These are phyloP conservation scores for Plasmodium vinckei DNA, from an alignment of 169 alveolate species.

Conservation along the genomic window DNA sequence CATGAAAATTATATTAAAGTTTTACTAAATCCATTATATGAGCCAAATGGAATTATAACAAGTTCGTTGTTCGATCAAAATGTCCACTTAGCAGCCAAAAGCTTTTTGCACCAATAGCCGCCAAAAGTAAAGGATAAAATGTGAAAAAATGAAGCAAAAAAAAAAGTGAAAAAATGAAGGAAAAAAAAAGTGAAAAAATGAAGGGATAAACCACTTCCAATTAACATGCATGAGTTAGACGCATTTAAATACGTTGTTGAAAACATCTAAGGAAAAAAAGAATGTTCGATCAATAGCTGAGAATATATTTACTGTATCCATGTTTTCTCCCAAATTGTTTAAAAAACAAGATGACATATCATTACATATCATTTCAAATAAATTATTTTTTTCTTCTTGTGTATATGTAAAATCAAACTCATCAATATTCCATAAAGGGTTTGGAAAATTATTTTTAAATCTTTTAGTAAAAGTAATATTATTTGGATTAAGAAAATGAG, in stretches of 20 bases:
- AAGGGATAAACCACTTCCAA: too few species aligned
- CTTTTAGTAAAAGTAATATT: constrained; percentile 60
- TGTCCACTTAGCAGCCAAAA: constrained; percentile 62
- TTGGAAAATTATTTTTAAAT: constrained; percentile 26
- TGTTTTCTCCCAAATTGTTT: not conserved
- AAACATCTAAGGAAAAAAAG: constrained; percentile 31
- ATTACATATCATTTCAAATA: constrained; percentile 46
- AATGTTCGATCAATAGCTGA: constrained; percentile 13
- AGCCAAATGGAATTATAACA: constrained; percentile 79
- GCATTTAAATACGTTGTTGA: constrained; percentile 21
- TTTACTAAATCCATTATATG: constrained; percentile 83
- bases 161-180: too few species aligned
- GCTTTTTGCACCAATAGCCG: constrained; percentile 5
- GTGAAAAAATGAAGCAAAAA: too few species aligned
- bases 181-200: too few species aligned
- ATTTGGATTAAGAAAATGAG: constrained; percentile 37
- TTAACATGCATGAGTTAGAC: not conserved
- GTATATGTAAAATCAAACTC: constrained; percentile 26
- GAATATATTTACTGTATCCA: not conserved
- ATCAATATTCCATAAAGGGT: constrained; percentile 23
- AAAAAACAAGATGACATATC: constrained; percentile 1
- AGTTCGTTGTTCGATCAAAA: constrained; percentile 77
- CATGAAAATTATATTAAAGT: constrained; percentile 89
- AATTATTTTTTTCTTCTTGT: constrained; percentile 16
- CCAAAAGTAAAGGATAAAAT: too few species aligned